Base-by-base conservation (phyloP, 2,329 filamentous ascomycete species). In the Verticillium zaregamsianum region DNA sequence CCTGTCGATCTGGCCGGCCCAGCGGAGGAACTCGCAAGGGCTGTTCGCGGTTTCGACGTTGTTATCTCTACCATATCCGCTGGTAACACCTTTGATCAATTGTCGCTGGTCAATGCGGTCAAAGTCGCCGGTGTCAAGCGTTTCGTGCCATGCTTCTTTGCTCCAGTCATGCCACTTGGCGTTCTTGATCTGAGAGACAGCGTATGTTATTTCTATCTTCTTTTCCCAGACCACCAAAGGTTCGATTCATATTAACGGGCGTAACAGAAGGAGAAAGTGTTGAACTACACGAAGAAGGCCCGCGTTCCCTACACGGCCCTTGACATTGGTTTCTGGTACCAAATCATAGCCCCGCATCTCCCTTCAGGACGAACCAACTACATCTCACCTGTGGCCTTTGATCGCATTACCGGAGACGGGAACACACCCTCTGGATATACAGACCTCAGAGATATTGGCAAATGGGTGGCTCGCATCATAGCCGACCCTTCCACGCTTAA, bases 311-410 rank as follows among this genome's bases (percentile, higher is more conserved):
- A 81, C 70, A 86, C 84, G 6, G 73, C 84, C 66, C 79, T 86
- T 58, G 84, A 87, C 64, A 78, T 85, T 12, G 84, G 84, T 20
- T 84, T 75, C 73, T 87, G 84, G 85, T 82, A 83, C 67, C 82
- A 86, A 66, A 65, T 81, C 33, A 72, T 73, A 31, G 32, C 69
- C 3, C 72, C 71, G 0, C 31, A 58, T 23, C 59, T 75, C 0
- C 67, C 71, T 2, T 75, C 68, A 5, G 72, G 70, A 1, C 66
- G 66, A 70, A 4, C 69, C 70, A 69, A 74, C 35, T 70, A 72
- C 45, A 73, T 85, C n/a, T 35, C 33, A 35, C 6, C 33, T 35
- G 33, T 35, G 33, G 11, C 33, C 2, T 35, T 35, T 35, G 11
- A 35, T 14, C 33, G 33, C 11, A 35, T 35, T 14, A 70, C 73